These are phyloP conservation scores for Geotrichum reessii DNA, from an alignment of 1,139 yeast genomes.

Conservation along the genomic window DNA sequence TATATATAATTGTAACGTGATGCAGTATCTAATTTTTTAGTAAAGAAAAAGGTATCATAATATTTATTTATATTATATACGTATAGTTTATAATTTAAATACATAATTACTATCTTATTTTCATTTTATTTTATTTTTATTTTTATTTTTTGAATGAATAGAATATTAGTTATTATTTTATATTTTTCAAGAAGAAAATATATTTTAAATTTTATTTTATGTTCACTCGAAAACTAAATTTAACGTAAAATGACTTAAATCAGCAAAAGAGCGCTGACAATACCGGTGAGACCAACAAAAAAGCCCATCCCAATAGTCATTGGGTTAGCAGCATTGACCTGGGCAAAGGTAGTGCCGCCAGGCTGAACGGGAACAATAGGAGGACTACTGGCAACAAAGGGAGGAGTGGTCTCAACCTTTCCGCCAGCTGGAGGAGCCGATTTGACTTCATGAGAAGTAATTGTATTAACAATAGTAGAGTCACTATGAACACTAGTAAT, in stretches of 20 bases:
- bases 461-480: neutral
- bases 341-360: neutral
- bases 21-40: too few relatives aligned
- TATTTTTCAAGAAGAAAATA: neutral
- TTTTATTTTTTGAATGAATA: too few relatives aligned
- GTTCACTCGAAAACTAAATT: neutral
- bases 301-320: neutral
- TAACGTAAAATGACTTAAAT: neutral
- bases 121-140: too few relatives aligned
- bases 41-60: too few relatives aligned
- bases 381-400: neutral
- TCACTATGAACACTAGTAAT: neutral
- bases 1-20: too few relatives aligned
- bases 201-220: neutral
- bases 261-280: neutral
- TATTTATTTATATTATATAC: too few relatives aligned
- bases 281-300: neutral
- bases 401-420: neutral
- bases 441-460: neutral
- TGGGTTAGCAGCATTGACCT: neutral
- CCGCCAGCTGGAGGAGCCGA: neutral
- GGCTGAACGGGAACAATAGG: neutral
- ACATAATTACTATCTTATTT: too few relatives aligned
- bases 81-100: too few relatives aligned
- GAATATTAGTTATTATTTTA: too few relatives aligned